Base-by-base conservation (phyloP, 2,329 filamentous ascomycete genomes). In the Balansia obtecta region DNA sequence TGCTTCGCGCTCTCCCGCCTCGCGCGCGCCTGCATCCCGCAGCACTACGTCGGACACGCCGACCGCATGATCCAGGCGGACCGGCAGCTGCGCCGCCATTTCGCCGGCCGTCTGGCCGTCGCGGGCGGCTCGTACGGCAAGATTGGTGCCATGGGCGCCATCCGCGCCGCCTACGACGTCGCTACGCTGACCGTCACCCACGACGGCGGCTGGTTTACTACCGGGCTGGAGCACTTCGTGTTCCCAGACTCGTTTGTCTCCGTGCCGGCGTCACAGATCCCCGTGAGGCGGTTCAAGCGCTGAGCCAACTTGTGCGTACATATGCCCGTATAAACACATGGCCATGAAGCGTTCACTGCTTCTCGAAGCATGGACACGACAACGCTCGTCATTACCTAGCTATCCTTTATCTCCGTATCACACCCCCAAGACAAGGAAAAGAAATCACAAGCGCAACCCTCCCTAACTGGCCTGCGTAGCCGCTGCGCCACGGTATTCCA, bases 11-110 rank as follows among this genome's bases (percentile, higher is more conserved):
- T 77, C 52, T 82, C 82, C 15, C 77, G 76, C 51, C 62, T 78
- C 45, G 75, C 74, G 54, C 63, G 71, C 52, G 75, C 93, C 54
- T 95, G 89, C 62, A 93, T 98, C 56, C 91, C 93, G 11, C 93
- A 98, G 68, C 94, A 95, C 65, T 77, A 75, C 0, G 82, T 95
- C 1, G 88, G 88, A 37, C 91, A 97, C 65, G 67, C 77, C 27
- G 65, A 71, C 9, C 75, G 78, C 52, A 79, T 94, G 71, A 68
- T 66, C 20, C 62, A 64, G 2, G 77, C 82, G 1, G 74, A 83
- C 58, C 59, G 66, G 2, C 71, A 82, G 48, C 71, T 88, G 5
- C 61, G 67, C 33, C 53, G 68, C 3, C 67, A 70, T 5, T 94
- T 83, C 63, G 64, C 73, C 9, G 81, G 83, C 13, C 71, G 75